Evolutionary conservation across 345 rosid species (phyloP).

Genomic region (Mallotus nudiflorus): DNA sequence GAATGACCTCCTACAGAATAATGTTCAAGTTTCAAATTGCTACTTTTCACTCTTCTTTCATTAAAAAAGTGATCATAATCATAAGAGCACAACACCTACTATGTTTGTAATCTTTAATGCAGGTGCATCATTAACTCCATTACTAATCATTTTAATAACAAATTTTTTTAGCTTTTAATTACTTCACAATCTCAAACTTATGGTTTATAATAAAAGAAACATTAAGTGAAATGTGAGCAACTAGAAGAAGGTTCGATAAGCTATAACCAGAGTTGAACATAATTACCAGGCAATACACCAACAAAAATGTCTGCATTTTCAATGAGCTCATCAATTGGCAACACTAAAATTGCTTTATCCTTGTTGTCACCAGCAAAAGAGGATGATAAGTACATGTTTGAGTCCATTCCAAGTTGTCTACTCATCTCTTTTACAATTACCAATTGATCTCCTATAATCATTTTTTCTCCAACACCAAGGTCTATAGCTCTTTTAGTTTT

Average conservation of each 20-base stretch:
- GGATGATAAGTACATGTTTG: slow-evolving; percentile 92
- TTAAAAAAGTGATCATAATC: no score
- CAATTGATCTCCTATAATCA: slow-evolving; percentile 90
- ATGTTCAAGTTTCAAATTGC: no score
- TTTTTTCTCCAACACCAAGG: slow-evolving; percentile 73
- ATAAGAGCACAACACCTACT: slow-evolving; percentile 87
- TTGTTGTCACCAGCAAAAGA: slow-evolving; percentile 74
- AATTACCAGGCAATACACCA: slow-evolving; percentile 85
- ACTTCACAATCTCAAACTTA: slow-evolving; percentile 80
- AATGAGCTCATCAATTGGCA: slow-evolving; percentile 75
- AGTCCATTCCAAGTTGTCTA: slow-evolving; percentile 96
- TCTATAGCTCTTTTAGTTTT: slow-evolving; percentile 72
- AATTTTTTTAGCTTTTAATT: slow-evolving; percentile 70
- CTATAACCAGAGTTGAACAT: not conserved
- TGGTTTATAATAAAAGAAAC: slow-evolving; percentile 55
- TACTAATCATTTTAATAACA: slow-evolving; percentile 93
- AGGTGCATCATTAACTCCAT: slow-evolving; percentile 93
- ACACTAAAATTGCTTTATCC: slow-evolving; percentile 42
- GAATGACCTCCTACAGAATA: no score
- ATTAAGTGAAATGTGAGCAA: slow-evolving; percentile 9
- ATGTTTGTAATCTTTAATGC: slow-evolving; percentile 86
- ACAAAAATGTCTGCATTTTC: slow-evolving; percentile 94
- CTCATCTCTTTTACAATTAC: slow-evolving; percentile 94
- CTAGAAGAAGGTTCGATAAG: not conserved
- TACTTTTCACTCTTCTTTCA: no score